Evolutionary conservation across 768 basidiomycete genomes (phyloP), one percentile per base, ranked within the genome.

Genomic region (Flagelloscypha sp.): DNA sequence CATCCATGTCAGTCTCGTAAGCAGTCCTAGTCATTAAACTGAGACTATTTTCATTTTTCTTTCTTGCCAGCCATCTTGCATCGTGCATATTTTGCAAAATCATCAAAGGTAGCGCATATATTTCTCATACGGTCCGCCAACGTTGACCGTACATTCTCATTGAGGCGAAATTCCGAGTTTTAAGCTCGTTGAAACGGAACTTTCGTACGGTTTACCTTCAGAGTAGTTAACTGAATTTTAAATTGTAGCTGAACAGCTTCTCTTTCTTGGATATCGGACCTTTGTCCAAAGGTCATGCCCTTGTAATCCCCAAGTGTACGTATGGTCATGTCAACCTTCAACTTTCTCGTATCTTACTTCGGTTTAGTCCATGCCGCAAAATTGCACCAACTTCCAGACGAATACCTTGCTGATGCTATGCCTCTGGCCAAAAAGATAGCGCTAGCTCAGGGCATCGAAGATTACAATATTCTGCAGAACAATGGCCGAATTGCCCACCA

Each of bases 221-320:
- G 11, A 12, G 3, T 9, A 25, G 9, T 5, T 10, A 5, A 5
- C 8, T 5, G 12, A 23, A 11, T 6, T 24, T 1, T 7, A 18
- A 21, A 29, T 10, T 1, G n/a, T 15, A 33, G 11, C 8, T 22
- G 13, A 13, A 19, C 50, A 88, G 85, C 10, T 83, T 65, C 52
- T 77, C 94, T 0, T 97, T 99, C 65, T 75, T 99, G 45, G 95
- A 97, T 47, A 86, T 99, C 43, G 79, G 79, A 1, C 93, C 94
- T 6, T 61, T 97, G 16, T 70, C 89, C n/a, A 79, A 73, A 49
- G 94, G 94, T 4, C 90, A 99, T 59, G 76, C 87, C 9, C 72
- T 98, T 23, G 65, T 98, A 35, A 87, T 99, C 43, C 94, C 94
- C 3, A 99, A 97, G 67, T 80, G 93, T 94, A 39, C 42, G 56